Evolutionary conservation across 2,329 filamentous ascomycete species (phyloP).

Genomic region (Phoma sp.): DNA sequence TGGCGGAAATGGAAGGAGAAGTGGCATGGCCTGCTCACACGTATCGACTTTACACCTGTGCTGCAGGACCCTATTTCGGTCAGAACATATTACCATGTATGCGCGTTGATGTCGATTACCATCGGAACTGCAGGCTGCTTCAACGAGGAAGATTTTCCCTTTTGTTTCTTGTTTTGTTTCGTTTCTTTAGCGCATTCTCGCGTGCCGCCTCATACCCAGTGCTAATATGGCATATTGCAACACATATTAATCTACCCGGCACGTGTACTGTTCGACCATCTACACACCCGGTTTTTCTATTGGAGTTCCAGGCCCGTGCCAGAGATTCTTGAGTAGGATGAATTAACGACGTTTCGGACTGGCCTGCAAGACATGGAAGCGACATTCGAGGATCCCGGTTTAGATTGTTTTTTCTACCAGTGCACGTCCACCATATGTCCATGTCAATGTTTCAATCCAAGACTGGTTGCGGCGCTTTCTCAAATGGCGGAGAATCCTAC

Average conservation of each 20-base stretch:
- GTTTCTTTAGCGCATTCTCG: slow-evolving; percentile 10
- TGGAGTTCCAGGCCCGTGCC: neutral
- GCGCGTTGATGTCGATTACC: too few species aligned
- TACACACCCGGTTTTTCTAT: slow-evolving; percentile 16
- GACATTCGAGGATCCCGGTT: slow-evolving; percentile 20
- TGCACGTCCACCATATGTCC: slow-evolving; percentile 15
- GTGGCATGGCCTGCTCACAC: neutral
- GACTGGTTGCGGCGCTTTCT: too few species aligned
- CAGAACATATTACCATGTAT: too few species aligned
- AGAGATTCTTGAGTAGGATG: neutral
- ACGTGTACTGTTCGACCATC: slow-evolving; percentile 24
- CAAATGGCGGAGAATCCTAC: too few species aligned
- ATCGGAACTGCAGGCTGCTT: too few species aligned
- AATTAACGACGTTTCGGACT: slow-evolving; percentile 8
- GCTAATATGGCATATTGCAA: slow-evolving; percentile 37
- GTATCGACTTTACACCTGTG: neutral
- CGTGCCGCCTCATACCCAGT: slow-evolving; percentile 22
- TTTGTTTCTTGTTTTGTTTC: slow-evolving; percentile 10
- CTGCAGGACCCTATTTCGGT: neutral
- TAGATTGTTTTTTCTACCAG: slow-evolving; percentile 36
- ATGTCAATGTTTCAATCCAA: slow-evolving; percentile 23
- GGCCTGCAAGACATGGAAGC: slow-evolving; percentile 3
- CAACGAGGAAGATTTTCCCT: neutral
- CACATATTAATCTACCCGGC: slow-evolving; percentile 44
- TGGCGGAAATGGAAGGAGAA: neutral